These are phyloP conservation scores for Lachnellula arida DNA, from an alignment of 2,329 filamentous ascomycete species.

Conservation along the genomic window DNA sequence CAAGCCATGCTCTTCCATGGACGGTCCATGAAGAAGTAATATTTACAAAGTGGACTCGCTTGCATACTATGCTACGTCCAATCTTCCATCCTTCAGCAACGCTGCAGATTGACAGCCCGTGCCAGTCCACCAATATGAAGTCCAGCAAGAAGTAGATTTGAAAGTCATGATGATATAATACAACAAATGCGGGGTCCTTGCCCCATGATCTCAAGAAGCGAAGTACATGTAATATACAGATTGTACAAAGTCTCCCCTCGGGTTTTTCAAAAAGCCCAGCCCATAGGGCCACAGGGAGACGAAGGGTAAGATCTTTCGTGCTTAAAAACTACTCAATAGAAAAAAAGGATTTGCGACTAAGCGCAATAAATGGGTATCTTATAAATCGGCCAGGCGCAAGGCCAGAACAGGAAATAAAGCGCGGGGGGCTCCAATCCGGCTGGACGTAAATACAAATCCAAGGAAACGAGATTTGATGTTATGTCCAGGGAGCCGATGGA, in stretches of 20 bases:
- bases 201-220: background rate
- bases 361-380: conserved; percentile 24
- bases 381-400: conserved; percentile 18
- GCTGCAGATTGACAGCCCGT: conserved; percentile 1
- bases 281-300: too few species aligned
- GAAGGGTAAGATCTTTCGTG: too few species aligned
- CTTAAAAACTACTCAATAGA: background rate
- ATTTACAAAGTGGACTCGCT: background rate
- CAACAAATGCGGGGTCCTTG: background rate
- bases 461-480: conserved; percentile 8
- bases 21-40: background rate
- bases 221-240: background rate
- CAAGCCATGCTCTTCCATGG: background rate
- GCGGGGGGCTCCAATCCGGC: background rate
- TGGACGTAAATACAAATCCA: conserved; percentile 8
- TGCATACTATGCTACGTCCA: too few species aligned
- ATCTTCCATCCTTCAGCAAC: background rate
- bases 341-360: conserved; percentile 6
- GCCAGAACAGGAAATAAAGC: conserved; percentile 7
- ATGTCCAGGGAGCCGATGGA: background rate
- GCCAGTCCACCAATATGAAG: background rate
- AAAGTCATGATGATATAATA: conserved; percentile 3
- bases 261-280: too few species aligned
- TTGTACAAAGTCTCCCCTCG: background rate
- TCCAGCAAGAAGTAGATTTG: background rate